Evolutionary conservation across 345 rosid genomes (phyloP), one percentile per base, ranked within the genome.

Genomic region (Eucalyptus cloeziana): DNA sequence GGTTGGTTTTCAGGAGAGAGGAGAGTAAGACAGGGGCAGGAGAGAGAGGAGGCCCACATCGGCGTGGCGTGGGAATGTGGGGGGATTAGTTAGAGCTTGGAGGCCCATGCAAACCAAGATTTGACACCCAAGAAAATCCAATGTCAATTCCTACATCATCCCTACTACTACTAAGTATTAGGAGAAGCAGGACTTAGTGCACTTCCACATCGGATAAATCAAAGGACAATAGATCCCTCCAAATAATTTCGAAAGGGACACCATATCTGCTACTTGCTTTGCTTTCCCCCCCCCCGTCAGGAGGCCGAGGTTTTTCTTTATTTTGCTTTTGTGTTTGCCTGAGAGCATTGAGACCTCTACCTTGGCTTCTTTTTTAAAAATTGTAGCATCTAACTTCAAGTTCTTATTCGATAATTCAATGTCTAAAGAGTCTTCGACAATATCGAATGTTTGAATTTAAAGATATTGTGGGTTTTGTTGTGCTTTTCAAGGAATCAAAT

Each of bases 91-190:
- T 89, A 91, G 90, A 91, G 49, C 30, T 17, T 90, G 94, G 91
- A 92, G 91, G 88, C 83, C 90, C 91, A 93, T 90, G 93, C 86
- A 91, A 88, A 16, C 90, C 86, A 89, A 90, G 92, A 90, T n/a
- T 89, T 89, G 90, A 93, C 90, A 89, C 87, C 89, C 86, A 87
- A 91, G 89, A 88, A 87, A n/a, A 30, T 62, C 91, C 93, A 91
- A 62, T 86, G 93, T 92, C 96, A 91, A 89, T 91, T 90, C 45
- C 94, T 92, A 91, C 93, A 92, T 90, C 87, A 50, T 37, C 88
- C 85, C n/a, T 21, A 67, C 86, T 19, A 10, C 47, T 76, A 21
- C 30, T 21, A 40, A 43, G 62, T 24, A 24, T 56, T 40, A 3
- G 47, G 8, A 76, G 85, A 21, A 21, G 85, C 4, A 76, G 30